These are phyloP conservation scores for Boletellus deceptivus DNA, from an alignment of 1,284 basidiomycete genomes.

Conservation along the genomic window DNA sequence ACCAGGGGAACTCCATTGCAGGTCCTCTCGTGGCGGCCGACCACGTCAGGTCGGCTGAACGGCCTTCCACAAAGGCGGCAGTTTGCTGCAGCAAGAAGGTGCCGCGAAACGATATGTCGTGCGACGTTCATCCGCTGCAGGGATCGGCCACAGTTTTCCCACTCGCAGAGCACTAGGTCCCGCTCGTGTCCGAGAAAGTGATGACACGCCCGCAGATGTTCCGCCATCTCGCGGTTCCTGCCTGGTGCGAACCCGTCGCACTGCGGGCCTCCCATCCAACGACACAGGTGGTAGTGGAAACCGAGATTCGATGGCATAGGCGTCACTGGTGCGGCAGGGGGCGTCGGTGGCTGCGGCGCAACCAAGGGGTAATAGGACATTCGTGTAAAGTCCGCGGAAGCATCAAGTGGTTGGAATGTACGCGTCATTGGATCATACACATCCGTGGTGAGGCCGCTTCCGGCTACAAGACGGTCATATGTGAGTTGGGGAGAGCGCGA, in stretches of 20 bases:
- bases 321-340: conserved; percentile 15
- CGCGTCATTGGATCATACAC: neutral
- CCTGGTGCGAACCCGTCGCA: conserved; percentile 27
- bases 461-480: neutral
- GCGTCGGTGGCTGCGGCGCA: conserved; percentile 16
- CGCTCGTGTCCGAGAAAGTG: conserved; percentile 28
- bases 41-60: conserved; percentile 30
- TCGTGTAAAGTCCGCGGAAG: neutral
- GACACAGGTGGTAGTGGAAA: conserved; percentile 17
- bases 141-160: conserved; percentile 20
- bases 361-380: neutral
- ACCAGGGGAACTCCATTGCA: conserved; percentile 4
- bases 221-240: conserved; percentile 29
- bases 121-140: conserved; percentile 31
- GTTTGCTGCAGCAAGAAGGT: conserved; percentile 23
- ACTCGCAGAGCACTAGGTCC: conserved; percentile 23
- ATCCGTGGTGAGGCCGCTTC: neutral
- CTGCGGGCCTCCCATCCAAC: conserved; percentile 20
- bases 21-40: conserved; percentile 25
- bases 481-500: neutral
- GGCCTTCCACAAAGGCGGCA: conserved; percentile 25
- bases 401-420: neutral
- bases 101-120: conserved; percentile 29
- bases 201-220: conserved; percentile 22
- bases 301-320: neutral